Base-by-base conservation (phyloP, 2,329 filamentous ascomycete genomes). In the Phialophora chinensis region DNA sequence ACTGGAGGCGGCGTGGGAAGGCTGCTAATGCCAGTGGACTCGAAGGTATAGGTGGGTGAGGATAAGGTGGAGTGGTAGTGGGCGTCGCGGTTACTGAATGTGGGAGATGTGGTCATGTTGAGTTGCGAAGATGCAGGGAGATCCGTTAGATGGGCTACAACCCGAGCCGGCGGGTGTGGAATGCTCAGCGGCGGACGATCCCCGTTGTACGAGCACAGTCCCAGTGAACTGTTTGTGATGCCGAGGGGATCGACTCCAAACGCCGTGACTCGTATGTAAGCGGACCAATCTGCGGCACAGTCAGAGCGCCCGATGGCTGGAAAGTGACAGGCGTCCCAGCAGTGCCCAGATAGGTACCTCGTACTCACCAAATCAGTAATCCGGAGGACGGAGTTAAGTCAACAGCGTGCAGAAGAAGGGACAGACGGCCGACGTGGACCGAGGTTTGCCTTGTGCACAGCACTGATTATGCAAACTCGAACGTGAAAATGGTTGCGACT, bases 51-150 rank as follows among this genome's bases (percentile, higher is more conserved):
- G 8, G 38, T 44, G 67, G 72, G 71, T 60, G 73, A 72, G 63
- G 72, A 72, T 57, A 73, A 67, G 27, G 65, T 67, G 53, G 72
- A 67, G 58, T 69, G 60, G 66, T 62, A 55, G 60, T 59, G 66
- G 72, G 47, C 29, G 58, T 60, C 27, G 38, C 38, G 23, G 33
- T 59, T 47, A 33, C 55, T 67, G 61, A 52, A 29, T 23, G 50
- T 64, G 57, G 58, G 35, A 62, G 31, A 54, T 27, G 60, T 55
- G 23, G 52, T 56, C 50, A 56, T 62, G 59, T 38, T 61, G 57
- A 27, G 23, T 11, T 27, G 49, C 49, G 25, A 52, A 25, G 20
- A 27, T 42, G 60, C 31, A 35, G 38, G 38, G 17, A 44, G 38
- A n/a, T 42, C 5, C 12, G 38, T n/a, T n/a, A 62, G 25, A 42